Conservation (phyloP, 2,329 filamentous ascomycete genomes). For the Sporothrix pallida region DNA sequence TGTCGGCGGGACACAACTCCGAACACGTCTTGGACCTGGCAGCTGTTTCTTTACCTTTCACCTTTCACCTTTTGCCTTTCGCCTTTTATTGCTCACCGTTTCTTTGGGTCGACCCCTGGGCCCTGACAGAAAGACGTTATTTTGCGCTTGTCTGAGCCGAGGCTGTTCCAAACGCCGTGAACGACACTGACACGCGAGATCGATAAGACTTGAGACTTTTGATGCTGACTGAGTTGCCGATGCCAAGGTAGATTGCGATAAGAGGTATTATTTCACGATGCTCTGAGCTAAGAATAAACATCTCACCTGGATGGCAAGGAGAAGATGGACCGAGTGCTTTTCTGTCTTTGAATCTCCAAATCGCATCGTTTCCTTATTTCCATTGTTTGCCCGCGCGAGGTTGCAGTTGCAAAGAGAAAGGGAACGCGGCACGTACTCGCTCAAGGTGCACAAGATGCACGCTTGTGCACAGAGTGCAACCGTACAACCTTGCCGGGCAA, state of each 20-base stretch:
- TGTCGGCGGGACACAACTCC: not conserved
- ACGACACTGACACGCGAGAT: constrained; percentile 7
- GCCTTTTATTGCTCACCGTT: not conserved
- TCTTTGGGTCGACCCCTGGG: too few relatives aligned
- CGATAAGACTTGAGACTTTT: too few relatives aligned
- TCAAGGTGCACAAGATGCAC: too few relatives aligned
- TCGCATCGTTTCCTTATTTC: not conserved
- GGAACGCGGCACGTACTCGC: not conserved
- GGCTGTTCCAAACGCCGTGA: not conserved
- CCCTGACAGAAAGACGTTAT: not conserved
- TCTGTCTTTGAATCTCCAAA: not conserved
- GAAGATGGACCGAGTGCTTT: not conserved
- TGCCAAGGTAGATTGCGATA: not conserved
- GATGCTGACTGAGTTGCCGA: too few relatives aligned
- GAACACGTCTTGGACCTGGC: not conserved
- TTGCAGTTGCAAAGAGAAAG: not conserved
- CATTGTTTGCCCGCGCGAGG: not conserved
- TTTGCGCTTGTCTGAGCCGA: constrained; percentile 14
- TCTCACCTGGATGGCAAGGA: not conserved
- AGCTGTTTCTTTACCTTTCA: not conserved
- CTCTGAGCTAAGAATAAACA: too few relatives aligned
- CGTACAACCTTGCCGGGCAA: too few relatives aligned
- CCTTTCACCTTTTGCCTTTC: not conserved
- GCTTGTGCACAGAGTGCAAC: too few relatives aligned
- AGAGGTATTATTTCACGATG: too few relatives aligned